Evolutionary conservation across 805 yeast species (phyloP).

Genomic region (Metschnikowia continentalis): DNA sequence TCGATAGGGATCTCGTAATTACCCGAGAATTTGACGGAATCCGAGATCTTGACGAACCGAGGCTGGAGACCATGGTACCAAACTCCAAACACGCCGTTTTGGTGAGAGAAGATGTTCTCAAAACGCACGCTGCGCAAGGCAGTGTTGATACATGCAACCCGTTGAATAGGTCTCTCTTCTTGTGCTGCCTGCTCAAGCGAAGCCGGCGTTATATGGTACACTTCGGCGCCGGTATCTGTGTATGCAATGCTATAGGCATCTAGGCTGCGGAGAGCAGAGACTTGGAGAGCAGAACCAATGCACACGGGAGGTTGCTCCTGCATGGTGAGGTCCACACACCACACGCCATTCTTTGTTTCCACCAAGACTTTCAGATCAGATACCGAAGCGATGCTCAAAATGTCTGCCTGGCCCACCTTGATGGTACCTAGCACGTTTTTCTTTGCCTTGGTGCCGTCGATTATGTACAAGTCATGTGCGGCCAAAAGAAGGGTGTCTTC

Average conservation of each 20-base stretch:
- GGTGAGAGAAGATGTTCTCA: conserved; percentile 28
- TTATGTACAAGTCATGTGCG: conserved; percentile 26
- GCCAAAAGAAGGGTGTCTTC: conserved; percentile 21
- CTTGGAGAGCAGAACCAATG: not conserved
- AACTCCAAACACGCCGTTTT: conserved; percentile 36
- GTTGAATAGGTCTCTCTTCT: not conserved
- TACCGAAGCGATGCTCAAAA: conserved; percentile 3
- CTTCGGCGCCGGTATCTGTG: conserved; percentile 28
- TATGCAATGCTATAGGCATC: conserved; percentile 20
- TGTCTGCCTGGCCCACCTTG: conserved; percentile 25
- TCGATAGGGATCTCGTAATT: conserved; percentile 16
- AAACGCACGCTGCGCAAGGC: conserved; percentile 12
- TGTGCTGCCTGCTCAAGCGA: not conserved
- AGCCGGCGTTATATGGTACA: conserved; percentile 21
- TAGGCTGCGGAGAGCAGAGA: conserved; percentile 1
- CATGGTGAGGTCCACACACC: conserved; percentile 2
- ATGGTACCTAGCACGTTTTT: conserved; percentile 20
- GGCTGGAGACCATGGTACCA: conserved; percentile 33
- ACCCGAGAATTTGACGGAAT: conserved; percentile 13
- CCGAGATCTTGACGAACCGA: conserved; percentile 19
- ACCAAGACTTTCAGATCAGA: not conserved
- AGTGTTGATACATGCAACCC: not conserved
- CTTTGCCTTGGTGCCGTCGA: conserved; percentile 23
- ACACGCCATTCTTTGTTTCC: not conserved
- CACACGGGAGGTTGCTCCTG: conserved; percentile 1